These are phyloP conservation scores for Globisporangium cederbergense DNA, from an alignment of 352 stramenopile species.

Conservation along the genomic window DNA sequence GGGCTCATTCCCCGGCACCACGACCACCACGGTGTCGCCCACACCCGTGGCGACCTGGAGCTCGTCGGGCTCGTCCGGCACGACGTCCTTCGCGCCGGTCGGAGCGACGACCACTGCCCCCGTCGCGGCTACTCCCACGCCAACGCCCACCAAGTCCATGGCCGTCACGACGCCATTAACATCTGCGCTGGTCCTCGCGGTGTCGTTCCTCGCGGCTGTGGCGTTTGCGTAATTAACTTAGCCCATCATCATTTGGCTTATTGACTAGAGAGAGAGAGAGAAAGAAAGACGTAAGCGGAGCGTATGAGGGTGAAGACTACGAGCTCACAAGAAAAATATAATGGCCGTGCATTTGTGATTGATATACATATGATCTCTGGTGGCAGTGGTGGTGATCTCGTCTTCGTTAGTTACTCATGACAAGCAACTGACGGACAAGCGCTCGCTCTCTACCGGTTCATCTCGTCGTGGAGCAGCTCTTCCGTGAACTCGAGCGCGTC, in stretches of 20 bases:
- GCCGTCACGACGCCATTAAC: constrained; percentile 16
- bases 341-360: constrained; percentile 4
- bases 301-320: background rate
- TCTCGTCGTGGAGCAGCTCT: constrained; percentile 69
- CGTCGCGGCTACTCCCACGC: constrained; percentile 19
- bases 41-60: constrained; percentile 23
- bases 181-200: constrained; percentile 21
- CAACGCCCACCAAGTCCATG: constrained; percentile 19
- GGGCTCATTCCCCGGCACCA: constrained; percentile 11
- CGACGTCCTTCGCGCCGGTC: constrained; percentile 32
- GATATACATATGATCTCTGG: background rate
- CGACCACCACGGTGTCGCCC: constrained; percentile 8
- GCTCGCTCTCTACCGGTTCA: constrained; percentile 30
- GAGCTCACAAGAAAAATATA: background rate
- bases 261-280: background rate
- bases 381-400: background rate
- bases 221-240: constrained; percentile 9
- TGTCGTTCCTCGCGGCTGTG: constrained; percentile 26
- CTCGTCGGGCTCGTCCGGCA: constrained; percentile 14
- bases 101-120: constrained; percentile 31
- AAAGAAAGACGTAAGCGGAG: background rate
- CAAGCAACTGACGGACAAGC: background rate
- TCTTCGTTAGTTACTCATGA: background rate
- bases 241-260: background rate
- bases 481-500: constrained; percentile 82